These are phyloP conservation scores for Elongisporangium senticosum DNA, from an alignment of 352 stramenopile genomes.

Conservation along the genomic window DNA sequence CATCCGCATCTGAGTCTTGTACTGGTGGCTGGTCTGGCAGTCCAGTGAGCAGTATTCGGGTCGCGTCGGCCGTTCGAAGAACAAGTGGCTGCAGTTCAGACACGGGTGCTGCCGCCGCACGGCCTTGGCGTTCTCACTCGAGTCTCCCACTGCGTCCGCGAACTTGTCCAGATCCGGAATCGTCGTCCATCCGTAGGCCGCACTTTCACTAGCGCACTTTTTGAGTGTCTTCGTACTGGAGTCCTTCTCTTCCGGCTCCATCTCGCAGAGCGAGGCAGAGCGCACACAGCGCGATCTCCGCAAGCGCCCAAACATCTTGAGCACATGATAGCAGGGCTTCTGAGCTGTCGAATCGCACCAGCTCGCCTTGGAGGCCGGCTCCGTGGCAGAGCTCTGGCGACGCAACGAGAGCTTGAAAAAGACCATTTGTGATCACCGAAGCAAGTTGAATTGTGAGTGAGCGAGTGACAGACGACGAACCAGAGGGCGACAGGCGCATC, in stretches of 20 bases:
- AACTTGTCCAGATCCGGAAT: not conserved
- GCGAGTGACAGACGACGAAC: not conserved
- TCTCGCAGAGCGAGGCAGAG: not conserved
- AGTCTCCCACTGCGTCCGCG: not conserved
- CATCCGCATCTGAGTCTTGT: slow-evolving; percentile 12
- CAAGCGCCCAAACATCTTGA: not conserved
- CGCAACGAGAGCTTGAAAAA: not conserved
- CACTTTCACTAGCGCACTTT: not conserved
- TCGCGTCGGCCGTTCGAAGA: not conserved
- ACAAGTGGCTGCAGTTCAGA: not conserved
- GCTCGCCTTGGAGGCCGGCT: not conserved
- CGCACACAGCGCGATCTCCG: not conserved
- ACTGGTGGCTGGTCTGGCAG: slow-evolving; percentile 34
- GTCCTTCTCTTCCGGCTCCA: not conserved
- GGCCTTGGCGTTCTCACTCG: not conserved
- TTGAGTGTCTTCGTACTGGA: not conserved
- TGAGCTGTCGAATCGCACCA: no score
- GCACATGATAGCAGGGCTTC: not conserved
- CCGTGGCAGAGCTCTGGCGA: not conserved
- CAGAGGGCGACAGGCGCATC: not conserved
- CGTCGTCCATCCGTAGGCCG: not conserved
- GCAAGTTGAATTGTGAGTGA: not conserved
- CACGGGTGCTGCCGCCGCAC: not conserved
- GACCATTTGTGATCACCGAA: not conserved
- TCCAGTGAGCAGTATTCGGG: slow-evolving; percentile 28